Conservation (phyloP, 2,329 filamentous ascomycete genomes). For the Fusarium continuum region DNA sequence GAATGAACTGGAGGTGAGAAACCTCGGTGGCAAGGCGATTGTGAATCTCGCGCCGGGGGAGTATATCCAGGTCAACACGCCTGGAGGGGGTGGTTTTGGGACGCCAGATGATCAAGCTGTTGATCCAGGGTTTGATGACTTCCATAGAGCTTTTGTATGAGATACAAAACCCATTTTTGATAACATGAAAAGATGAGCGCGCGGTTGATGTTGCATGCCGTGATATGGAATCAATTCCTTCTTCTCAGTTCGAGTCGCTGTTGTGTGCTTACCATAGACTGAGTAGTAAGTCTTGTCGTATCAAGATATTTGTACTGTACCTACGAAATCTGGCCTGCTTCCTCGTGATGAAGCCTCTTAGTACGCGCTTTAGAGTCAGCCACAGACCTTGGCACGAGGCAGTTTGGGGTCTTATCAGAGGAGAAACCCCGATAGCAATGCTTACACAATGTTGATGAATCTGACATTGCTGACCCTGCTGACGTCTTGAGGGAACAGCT, state of each 20-base stretch:
- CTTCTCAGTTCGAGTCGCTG: too few relatives aligned
- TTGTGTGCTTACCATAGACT: too few relatives aligned
- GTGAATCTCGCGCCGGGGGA: slow-evolving; percentile 45
- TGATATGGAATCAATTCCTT: too few relatives aligned
- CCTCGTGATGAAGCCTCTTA: too few relatives aligned
- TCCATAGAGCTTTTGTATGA: slow-evolving; percentile 7
- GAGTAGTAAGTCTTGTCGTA: too few relatives aligned
- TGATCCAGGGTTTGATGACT: slow-evolving; percentile 1
- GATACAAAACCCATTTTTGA: too few relatives aligned
- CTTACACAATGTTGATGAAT: not conserved
- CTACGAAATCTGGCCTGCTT: too few relatives aligned
- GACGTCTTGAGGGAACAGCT: not conserved
- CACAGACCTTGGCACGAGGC: rapidly evolving
- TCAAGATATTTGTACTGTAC: too few relatives aligned
- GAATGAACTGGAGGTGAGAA: slow-evolving; percentile 16
- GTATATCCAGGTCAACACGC: slow-evolving; percentile 49
- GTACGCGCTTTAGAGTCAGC: not conserved
- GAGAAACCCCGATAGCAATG: not conserved
- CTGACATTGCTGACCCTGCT: slow-evolving; percentile 9
- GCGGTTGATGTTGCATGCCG: too few relatives aligned
- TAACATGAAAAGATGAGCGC: too few relatives aligned
- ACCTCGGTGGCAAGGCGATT: not conserved
- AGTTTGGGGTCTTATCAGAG: too few relatives aligned
- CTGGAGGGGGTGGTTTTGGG: slow-evolving; percentile 47
- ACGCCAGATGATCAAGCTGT: not conserved